Evolutionary conservation across 1,284 basidiomycete genomes (phyloP).

Genomic region (Marasmius fiardii): DNA sequence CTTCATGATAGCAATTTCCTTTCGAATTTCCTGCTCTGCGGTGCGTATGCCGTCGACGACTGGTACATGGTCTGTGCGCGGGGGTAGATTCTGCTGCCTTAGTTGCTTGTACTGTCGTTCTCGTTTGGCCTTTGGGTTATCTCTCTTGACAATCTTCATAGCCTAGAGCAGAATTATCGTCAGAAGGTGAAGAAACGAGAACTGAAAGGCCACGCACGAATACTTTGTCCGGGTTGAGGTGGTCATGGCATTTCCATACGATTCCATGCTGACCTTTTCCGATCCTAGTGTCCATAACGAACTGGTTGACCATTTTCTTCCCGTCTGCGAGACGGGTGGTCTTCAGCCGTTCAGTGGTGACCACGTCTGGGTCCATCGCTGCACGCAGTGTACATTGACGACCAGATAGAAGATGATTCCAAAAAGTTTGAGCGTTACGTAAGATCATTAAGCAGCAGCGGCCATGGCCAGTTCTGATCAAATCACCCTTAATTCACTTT

Average conservation of each 20-base stretch:
- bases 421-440: conserved; percentile 1
- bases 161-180: conserved; percentile 46
- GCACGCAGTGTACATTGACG: conserved; percentile 35
- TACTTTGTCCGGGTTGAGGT: conserved; percentile 38
- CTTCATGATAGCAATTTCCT: conserved; percentile 98
- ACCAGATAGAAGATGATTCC: conserved; percentile 19
- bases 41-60: conserved; percentile 62
- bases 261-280: conserved; percentile 83
- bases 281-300: conserved; percentile 65
- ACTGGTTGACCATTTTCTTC: conserved; percentile 73
- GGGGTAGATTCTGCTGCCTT: conserved; percentile 46
- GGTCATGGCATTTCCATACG: conserved; percentile 65
- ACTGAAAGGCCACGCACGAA: conserved; percentile 15
- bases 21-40: conserved; percentile 78
- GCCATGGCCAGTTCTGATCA: neutral
- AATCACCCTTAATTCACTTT: conserved; percentile 5
- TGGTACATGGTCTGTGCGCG: conserved; percentile 46
- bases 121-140: conserved; percentile 14
- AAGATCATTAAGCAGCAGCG: neutral
- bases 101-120: conserved; percentile 54
- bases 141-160: conserved; percentile 72
- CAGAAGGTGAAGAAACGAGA: neutral
- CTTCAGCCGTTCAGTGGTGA: conserved; percentile 57
- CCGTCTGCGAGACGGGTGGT: conserved; percentile 31
- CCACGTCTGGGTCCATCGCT: conserved; percentile 33